phyloP scores from a whole-genome alignment of 768 basidiomycete species.

The Boletus pseudo-olivaceus region DNA sequence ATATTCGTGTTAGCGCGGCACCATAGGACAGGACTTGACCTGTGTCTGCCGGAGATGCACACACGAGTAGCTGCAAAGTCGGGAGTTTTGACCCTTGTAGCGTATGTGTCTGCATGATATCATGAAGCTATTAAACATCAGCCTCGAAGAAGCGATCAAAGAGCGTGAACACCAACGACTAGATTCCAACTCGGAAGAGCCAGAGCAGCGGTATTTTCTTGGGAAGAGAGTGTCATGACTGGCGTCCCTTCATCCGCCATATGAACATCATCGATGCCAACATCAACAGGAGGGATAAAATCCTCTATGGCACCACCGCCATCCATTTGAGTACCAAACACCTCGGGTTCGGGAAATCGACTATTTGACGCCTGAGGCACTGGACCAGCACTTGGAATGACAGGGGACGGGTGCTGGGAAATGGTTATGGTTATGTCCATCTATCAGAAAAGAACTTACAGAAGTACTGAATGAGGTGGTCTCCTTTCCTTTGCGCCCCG shows the following conservation, averaged over 20 bases:
- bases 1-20: slow-evolving; percentile 37
- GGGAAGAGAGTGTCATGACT: slow-evolving; percentile 13
- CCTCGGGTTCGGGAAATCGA: slow-evolving; percentile 19
- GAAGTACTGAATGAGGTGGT: not conserved
- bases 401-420: slow-evolving; percentile 8
- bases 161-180: slow-evolving; percentile 41
- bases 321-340: slow-evolving; percentile 14
- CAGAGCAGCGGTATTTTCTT: slow-evolving; percentile 33
- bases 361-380: slow-evolving; percentile 6
- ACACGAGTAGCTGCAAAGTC: slow-evolving; percentile 55
- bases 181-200: slow-evolving; percentile 49
- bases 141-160: not conserved
- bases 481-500: slow-evolving; percentile 19
- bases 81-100: slow-evolving; percentile 34
- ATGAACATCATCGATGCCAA: slow-evolving; percentile 33
- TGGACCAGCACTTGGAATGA: slow-evolving; percentile 27
- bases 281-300: slow-evolving; percentile 11
- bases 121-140: slow-evolving; percentile 45
- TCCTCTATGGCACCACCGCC: slow-evolving; percentile 10
- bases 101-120: slow-evolving; percentile 58
- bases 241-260: slow-evolving; percentile 30
- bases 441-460: slow-evolving; percentile 2
- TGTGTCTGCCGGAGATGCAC: slow-evolving; percentile 29
- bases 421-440: not conserved
- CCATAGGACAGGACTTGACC: slow-evolving; percentile 36